These are phyloP conservation scores for Raffaelea albimanens DNA, from an alignment of 2,329 filamentous ascomycete genomes.

Conservation along the genomic window DNA sequence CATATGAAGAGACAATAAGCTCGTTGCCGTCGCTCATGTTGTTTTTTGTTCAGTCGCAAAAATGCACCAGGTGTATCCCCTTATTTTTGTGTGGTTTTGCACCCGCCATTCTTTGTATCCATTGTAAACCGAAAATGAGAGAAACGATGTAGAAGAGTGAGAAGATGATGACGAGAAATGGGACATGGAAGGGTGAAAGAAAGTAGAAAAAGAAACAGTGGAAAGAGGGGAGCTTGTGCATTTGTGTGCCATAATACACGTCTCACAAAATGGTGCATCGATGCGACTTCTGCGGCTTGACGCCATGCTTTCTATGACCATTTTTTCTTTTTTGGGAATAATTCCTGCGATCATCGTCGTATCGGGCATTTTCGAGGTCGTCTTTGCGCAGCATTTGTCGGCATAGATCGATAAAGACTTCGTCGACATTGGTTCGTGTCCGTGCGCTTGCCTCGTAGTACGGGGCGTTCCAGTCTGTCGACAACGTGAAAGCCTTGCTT, in stretches of 20 bases:
- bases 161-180: not conserved
- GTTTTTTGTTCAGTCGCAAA: not conserved
- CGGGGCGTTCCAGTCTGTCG: constrained; percentile 79
- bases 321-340: too few species aligned
- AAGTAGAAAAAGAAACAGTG: not conserved
- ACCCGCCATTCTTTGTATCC: not conserved
- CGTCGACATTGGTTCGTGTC: constrained; percentile 77
- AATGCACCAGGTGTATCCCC: not conserved
- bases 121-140: too few species aligned
- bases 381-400: constrained; percentile 74
- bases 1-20: not conserved
- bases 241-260: too few species aligned
- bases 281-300: too few species aligned
- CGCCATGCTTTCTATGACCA: too few species aligned
- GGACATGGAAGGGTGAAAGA: not conserved
- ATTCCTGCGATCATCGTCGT: constrained; percentile 28
- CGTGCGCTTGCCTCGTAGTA: constrained; percentile 88
- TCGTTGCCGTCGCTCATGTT: not conserved
- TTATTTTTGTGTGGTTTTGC: not conserved
- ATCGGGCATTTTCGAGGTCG: constrained; percentile 27
- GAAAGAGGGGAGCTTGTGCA: not conserved
- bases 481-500: constrained; percentile 71
- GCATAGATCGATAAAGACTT: constrained; percentile 79
- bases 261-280: constrained; percentile 34
- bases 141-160: not conserved